Conservation (phyloP, 2,329 filamentous ascomycete species). For the Blumeriella jaapii region DNA sequence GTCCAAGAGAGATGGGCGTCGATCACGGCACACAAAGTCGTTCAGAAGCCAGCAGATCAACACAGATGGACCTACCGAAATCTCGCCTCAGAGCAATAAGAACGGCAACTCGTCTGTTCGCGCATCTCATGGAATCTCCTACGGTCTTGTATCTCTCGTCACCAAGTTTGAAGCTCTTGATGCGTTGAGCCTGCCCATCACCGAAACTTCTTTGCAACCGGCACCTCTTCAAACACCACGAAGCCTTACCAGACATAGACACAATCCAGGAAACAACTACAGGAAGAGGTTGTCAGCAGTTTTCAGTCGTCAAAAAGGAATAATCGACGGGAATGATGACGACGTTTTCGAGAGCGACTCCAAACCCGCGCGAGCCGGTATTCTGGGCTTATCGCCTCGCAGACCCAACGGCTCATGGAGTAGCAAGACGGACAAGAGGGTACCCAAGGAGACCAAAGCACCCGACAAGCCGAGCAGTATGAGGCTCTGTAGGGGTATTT, state of each 20-base stretch:
- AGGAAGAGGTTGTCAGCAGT: conserved; percentile 14
- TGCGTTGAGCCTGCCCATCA: conserved; percentile 15
- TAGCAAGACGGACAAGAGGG: not conserved
- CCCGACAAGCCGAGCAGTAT: conserved; percentile 2
- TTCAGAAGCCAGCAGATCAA: not conserved
- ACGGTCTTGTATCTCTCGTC: conserved; percentile 18
- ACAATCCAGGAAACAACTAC: not conserved
- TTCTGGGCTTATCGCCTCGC: not conserved
- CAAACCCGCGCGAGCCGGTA: conserved; percentile 1
- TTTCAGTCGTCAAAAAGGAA: conserved; percentile 9
- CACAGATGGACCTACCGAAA: not conserved
- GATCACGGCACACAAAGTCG: not conserved
- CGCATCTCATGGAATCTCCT: conserved; percentile 3
- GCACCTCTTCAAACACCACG: conserved; percentile 13
- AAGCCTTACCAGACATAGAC: conserved; percentile 3
- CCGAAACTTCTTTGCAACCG: conserved; percentile 11
- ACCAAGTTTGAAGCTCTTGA: conserved; percentile 24
- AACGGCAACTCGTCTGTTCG: not conserved
- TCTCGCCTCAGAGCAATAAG: not conserved
- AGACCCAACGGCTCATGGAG: not conserved
- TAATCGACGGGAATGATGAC: conserved; percentile 4
- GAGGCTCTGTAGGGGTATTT: conserved; percentile 1
- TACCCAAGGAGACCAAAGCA: conserved; percentile 2
- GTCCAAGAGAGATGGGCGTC: not conserved
- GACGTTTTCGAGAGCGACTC: conserved; percentile 1